Evolutionary conservation across 768 basidiomycete species (phyloP), one percentile per base, ranked within the genome.

Genomic region (Leccinum fibrillosum): DNA sequence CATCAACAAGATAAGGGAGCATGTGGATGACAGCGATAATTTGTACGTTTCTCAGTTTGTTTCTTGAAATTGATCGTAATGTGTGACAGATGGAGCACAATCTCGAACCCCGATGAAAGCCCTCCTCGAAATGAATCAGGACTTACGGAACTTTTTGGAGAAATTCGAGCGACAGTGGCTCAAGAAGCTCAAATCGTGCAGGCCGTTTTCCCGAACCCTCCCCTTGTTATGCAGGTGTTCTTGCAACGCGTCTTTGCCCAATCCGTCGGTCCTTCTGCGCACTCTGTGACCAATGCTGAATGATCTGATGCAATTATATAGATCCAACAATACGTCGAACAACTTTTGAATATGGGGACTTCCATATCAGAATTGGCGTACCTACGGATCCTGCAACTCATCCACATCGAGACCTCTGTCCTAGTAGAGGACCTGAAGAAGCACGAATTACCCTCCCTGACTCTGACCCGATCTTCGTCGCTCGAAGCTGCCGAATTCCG

Each of bases 141-240:
- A 9, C 74, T 98, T 35, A 78, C 80, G 7, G 89, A 88, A 34
- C 75, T 98, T 35, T 92, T 96, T 67, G 77, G 78, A 21, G 94
- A 98, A 72, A 98, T 99, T 56, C 81, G 93, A 44, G 79, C 80
- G 4, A 98, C 96, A 0, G 94, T 98, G 23, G 91, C 89, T 34
- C 94, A 96, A 56, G 97, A 99, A 74, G 89, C 92, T 1, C 94
- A 98, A 69, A 99, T 99, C 53, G 95, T 99, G 28, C 95, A 97
- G 71, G 96, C 94, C 3, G 97, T 99, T 12, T 99, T 99, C 72
- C 97, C 97, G 1, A 94, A 96, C 65, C 96, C 97, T 9, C 85
- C 90, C 17, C 84, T 92, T 15, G 97, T 99, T 4, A 95, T 98
- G 93, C 94, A 97, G 71, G 95, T 98, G 15, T 98, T 99, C 74